phyloP scores from a whole-genome alignment of 2,329 filamentous ascomycete genomes.

The Fusarium mundagurra region DNA sequence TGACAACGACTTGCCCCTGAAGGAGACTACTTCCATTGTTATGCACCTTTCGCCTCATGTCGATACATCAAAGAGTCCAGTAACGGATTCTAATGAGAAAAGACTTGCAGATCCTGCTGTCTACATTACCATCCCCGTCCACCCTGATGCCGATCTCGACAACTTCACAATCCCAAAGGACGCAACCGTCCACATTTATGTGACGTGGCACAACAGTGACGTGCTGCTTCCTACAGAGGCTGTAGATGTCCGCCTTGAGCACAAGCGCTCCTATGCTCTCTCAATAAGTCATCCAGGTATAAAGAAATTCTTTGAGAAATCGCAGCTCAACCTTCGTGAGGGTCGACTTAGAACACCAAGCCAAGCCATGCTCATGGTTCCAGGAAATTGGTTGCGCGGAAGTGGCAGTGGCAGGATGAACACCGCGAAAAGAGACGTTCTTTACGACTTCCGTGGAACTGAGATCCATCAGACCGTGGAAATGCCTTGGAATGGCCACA shows the following conservation, averaged over 20 bases:
- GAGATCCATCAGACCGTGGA: constrained; percentile 61
- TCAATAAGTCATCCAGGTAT: constrained; percentile 49
- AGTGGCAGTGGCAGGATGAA: background rate
- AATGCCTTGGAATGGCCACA: constrained; percentile 55
- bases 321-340: constrained; percentile 56
- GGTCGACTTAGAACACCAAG: constrained; percentile 55
- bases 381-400: constrained; percentile 9
- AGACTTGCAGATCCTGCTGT: constrained; percentile 34
- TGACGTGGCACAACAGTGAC: constrained; percentile 49
- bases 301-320: constrained; percentile 54
- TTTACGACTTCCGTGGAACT: constrained; percentile 59
- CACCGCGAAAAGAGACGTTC: constrained; percentile 21
- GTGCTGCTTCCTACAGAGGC: constrained; percentile 56
- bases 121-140: constrained; percentile 47
- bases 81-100: background rate
- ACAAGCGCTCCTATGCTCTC: constrained; percentile 52
- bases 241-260: constrained; percentile 60
- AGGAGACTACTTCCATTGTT: constrained; percentile 50
- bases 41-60: constrained; percentile 56
- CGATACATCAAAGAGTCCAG: constrained; percentile 17
- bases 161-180: constrained; percentile 44
- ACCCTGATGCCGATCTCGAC: constrained; percentile 40
- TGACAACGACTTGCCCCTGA: constrained; percentile 42
- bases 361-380: constrained; percentile 25
- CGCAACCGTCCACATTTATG: constrained; percentile 47